These are phyloP conservation scores for Phyllosticta ampelicida DNA, from an alignment of 2,329 filamentous ascomycete species.

Conservation along the genomic window DNA sequence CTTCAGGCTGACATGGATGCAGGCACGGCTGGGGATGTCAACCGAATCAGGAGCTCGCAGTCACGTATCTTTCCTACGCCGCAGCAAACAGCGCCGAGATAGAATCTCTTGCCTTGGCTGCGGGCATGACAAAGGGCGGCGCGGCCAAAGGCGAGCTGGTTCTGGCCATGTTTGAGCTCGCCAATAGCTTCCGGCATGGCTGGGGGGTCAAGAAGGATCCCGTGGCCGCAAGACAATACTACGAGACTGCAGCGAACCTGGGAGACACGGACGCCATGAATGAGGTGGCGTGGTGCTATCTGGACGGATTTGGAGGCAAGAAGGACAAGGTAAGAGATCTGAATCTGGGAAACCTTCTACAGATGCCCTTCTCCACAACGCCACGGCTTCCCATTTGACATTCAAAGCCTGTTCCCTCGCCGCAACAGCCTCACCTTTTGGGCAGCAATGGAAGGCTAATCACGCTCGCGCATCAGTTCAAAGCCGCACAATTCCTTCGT, in stretches of 20 bases:
- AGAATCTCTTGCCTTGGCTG: slow-evolving; percentile 72
- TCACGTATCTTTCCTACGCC: slow-evolving; percentile 77
- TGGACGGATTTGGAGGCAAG: slow-evolving; percentile 92
- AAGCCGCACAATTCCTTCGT: slow-evolving; percentile 81
- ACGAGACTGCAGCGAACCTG: slow-evolving; percentile 92
- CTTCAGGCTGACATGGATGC: slow-evolving; percentile 10
- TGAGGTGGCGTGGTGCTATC: slow-evolving; percentile 89
- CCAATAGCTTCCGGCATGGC: slow-evolving; percentile 83
- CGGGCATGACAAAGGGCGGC: slow-evolving; percentile 86
- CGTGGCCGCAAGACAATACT: slow-evolving; percentile 79
- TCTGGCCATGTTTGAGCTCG: slow-evolving; percentile 90
- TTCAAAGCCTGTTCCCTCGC: not conserved
- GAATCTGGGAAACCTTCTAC: not conserved
- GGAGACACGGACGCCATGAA: slow-evolving; percentile 98
- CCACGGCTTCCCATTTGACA: not conserved
- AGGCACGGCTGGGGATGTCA: slow-evolving; percentile 90
- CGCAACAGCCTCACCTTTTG: slow-evolving; percentile 29
- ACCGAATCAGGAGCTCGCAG: slow-evolving; percentile 59
- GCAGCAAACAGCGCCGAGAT: slow-evolving; percentile 83
- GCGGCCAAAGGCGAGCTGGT: slow-evolving; percentile 93
- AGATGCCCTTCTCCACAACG: not conserved
- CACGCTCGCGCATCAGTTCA: slow-evolving; percentile 47
- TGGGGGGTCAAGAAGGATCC: slow-evolving; percentile 87
- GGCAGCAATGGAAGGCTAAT: slow-evolving; percentile 22
- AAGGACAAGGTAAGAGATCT: slow-evolving; percentile 86